Conservation (phyloP, 2,329 filamentous ascomycete genomes). For the Colletotrichum theobromicola region DNA sequence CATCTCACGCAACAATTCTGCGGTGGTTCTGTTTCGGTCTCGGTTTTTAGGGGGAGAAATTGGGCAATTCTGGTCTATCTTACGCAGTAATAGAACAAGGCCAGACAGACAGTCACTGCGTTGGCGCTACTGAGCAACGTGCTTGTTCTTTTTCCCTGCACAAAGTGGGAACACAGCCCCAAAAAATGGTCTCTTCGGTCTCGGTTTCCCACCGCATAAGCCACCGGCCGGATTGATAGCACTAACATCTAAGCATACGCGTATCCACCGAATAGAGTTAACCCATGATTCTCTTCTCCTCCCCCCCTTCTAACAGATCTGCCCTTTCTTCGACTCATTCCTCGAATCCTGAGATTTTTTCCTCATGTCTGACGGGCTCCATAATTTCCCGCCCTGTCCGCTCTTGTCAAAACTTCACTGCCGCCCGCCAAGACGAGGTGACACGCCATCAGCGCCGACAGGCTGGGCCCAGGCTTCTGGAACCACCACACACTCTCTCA, state of each 20-base stretch:
- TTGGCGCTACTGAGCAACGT: background rate
- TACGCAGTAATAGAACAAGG: background rate
- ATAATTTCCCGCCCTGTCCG: background rate
- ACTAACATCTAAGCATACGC: background rate
- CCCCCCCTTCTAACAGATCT: background rate
- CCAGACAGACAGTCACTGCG: background rate
- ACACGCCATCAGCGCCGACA: background rate
- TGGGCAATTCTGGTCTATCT: background rate
- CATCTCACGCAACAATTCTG: background rate
- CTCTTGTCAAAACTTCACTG: background rate
- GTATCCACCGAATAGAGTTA: slow-evolving; percentile 8
- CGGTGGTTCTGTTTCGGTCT: background rate
- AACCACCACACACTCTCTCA: background rate
- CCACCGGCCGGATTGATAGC: background rate
- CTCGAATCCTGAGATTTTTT: background rate
- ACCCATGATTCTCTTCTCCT: background rate
- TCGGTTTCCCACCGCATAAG: slow-evolving; percentile 2
- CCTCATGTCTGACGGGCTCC: background rate
- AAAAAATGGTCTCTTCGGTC: background rate
- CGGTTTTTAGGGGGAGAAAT: background rate
- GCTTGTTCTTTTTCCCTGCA: background rate
- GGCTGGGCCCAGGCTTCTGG: background rate
- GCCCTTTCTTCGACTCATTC: background rate
- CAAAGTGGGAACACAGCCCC: background rate
- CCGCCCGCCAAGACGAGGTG: background rate